These are phyloP conservation scores for Pseudoturritis turrita DNA, from an alignment of 345 rosid species.

Conservation along the genomic window DNA sequence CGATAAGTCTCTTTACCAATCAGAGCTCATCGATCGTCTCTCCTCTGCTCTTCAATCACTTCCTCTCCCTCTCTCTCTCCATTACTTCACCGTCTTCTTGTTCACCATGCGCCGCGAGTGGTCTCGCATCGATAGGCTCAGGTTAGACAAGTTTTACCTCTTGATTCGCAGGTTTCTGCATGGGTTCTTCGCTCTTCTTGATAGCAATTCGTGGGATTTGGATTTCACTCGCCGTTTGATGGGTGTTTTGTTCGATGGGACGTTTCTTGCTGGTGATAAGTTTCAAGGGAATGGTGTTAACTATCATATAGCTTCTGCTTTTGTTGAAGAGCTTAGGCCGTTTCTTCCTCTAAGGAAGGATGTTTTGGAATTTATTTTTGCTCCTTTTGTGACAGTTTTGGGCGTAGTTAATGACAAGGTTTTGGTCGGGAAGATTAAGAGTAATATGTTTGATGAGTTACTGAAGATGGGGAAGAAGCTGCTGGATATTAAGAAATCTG, in stretches of 20 bases:
- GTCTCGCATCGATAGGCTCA: conserved; percentile 75
- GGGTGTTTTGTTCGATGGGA: conserved; percentile 43
- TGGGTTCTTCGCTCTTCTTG: conserved; percentile 42
- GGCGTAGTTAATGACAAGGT: conserved; percentile 62
- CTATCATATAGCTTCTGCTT: conserved; percentile 70
- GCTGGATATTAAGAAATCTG: conserved; percentile 47
- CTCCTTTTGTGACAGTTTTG: conserved; percentile 46
- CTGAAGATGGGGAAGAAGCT: conserved; percentile 51
- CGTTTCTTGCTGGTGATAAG: conserved; percentile 51
- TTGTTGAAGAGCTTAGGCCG: conserved; percentile 64
- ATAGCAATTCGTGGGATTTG: conserved; percentile 57
- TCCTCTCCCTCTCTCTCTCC: conserved; percentile 42
- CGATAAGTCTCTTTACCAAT: conserved; percentile 66
- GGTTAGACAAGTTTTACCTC: conserved; percentile 86
- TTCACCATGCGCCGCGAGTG: conserved; percentile 96
- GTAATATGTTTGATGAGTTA: conserved; percentile 61
- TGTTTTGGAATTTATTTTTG: conserved; percentile 45
- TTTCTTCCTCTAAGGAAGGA: conserved; percentile 59
- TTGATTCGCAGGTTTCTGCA: conserved; percentile 72
- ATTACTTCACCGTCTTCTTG: conserved; percentile 67
- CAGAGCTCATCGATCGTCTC: conserved; percentile 61
- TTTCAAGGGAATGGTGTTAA: conserved; percentile 71
- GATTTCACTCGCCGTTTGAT: conserved; percentile 44
- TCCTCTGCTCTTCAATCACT: conserved; percentile 50
- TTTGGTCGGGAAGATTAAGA: conserved; percentile 65